Evolutionary conservation across 1,139 yeast species (phyloP).

Genomic region (Blastobotrys capitulatus): DNA sequence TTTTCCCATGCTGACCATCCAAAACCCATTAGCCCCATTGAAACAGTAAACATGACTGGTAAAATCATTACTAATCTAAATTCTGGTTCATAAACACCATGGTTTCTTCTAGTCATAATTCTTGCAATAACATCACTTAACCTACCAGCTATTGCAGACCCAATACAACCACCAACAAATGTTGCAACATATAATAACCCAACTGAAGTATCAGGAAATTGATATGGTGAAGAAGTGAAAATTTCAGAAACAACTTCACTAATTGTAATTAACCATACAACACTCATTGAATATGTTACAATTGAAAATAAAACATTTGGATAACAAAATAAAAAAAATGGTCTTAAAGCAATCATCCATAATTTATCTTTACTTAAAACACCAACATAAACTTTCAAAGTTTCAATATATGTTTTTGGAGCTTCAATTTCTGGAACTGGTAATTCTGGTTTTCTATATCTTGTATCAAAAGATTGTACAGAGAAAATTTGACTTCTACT

Average conservation of each 20-base stretch:
- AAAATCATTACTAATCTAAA: conserved; percentile 51
- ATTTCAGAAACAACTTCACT: conserved; percentile 52
- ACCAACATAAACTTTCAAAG: conserved; percentile 37
- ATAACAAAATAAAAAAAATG: conserved; percentile 47
- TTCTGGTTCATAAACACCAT: conserved; percentile 60
- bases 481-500: conserved; percentile 7
- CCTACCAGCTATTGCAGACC: conserved; percentile 51
- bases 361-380: conserved; percentile 46
- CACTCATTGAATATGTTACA: conserved; percentile 50
- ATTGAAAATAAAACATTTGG: conserved; percentile 53
- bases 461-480: conserved; percentile 10
- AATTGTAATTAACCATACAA: conserved; percentile 58
- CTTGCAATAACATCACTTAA: conserved; percentile 44
- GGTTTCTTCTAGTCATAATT: conserved; percentile 35
- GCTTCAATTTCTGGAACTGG: conserved; percentile 10
- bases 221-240: conserved; percentile 44
- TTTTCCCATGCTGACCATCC: conserved; percentile 51
- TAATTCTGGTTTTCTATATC: conserved; percentile 14
- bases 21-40: conserved; percentile 55
- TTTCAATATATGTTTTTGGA: conserved; percentile 22
- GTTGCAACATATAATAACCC: conserved; percentile 58
- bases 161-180: conserved; percentile 54
- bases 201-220: conserved; percentile 43
- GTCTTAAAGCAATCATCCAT: conserved; percentile 56
- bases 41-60: conserved; percentile 43